phyloP scores from a whole-genome alignment of 208 protist genomes.

The Trypanosoma caninum region DNA sequence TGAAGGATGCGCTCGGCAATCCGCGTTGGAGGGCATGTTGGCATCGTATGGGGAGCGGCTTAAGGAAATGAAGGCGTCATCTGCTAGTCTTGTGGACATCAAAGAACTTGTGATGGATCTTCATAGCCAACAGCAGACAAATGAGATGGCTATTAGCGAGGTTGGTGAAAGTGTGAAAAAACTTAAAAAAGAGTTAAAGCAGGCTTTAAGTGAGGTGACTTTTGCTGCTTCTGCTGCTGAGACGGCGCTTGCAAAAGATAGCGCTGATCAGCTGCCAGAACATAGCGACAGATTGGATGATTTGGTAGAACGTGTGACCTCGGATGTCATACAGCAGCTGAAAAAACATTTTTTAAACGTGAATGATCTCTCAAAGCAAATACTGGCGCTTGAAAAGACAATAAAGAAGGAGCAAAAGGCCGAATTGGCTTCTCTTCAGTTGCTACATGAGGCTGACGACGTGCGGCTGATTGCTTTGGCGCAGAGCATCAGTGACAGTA shows the following conservation, averaged over 20 bases:
- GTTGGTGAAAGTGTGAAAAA: slow-evolving; percentile 35
- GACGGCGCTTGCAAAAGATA: slow-evolving; percentile 18
- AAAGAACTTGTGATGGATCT: slow-evolving; percentile 25
- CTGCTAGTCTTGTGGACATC: slow-evolving; percentile 3
- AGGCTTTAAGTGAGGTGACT: slow-evolving; percentile 8
- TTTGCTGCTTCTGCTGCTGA: slow-evolving; percentile 11
- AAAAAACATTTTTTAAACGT: slow-evolving; percentile 16
- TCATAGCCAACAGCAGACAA: slow-evolving; percentile 23
- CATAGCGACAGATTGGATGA: slow-evolving; percentile 33
- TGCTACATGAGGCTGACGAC: slow-evolving; percentile 30
- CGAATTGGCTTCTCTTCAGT: neutral
- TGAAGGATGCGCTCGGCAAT: neutral
- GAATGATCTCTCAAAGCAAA: slow-evolving; percentile 3
- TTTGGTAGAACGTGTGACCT: slow-evolving; percentile 30
- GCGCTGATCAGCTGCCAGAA: slow-evolving; percentile 22
- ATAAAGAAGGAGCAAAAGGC: slow-evolving; percentile 19
- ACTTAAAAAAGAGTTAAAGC: slow-evolving; percentile 21
- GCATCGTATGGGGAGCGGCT: slow-evolving; percentile 19
- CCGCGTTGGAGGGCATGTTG: slow-evolving; percentile 15
- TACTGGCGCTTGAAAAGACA: slow-evolving; percentile 10
- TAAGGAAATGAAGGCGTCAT: slow-evolving; percentile 19
- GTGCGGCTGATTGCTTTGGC: slow-evolving; percentile 46
- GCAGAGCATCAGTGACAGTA: slow-evolving; percentile 69
- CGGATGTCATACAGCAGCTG: slow-evolving; percentile 29
- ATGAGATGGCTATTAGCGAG: slow-evolving; percentile 7